Evolutionary conservation across 768 basidiomycete species (phyloP).

Genomic region (Leccinum broughii): DNA sequence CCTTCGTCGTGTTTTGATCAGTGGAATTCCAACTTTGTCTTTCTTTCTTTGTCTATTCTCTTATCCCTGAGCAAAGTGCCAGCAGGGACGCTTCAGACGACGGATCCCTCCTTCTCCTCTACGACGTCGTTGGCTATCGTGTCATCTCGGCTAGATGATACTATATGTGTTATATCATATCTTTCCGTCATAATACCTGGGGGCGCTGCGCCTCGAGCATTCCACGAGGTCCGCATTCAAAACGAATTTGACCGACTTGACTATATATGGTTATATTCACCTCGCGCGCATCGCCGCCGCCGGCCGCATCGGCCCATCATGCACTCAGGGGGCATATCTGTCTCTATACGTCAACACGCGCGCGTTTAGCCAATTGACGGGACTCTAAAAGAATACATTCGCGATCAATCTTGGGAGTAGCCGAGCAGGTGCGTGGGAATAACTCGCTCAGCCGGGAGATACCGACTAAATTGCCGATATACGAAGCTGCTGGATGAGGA

Average conservation of each 20-base stretch:
- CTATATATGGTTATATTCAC: slow-evolving; percentile 29
- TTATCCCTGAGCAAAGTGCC: slow-evolving; percentile 5
- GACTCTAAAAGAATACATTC: slow-evolving; percentile 1
- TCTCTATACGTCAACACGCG: slow-evolving; percentile 7
- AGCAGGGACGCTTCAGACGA: background rate
- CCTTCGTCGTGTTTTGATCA: background rate
- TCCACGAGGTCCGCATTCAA: slow-evolving; percentile 28
- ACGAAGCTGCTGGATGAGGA: too few relatives aligned
- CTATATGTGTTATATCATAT: background rate
- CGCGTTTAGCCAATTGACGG: slow-evolving; percentile 18
- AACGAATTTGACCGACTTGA: background rate
- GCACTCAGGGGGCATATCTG: background rate
- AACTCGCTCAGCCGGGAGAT: slow-evolving; percentile 10
- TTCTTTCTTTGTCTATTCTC: background rate
- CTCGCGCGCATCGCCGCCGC: background rate
- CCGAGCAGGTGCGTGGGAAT: slow-evolving; percentile 31
- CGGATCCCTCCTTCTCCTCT: background rate
- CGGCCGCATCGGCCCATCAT: background rate
- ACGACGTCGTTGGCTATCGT: background rate
- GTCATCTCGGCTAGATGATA: slow-evolving; percentile 29
- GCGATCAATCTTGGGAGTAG: slow-evolving; percentile 27
- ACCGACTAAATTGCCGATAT: slow-evolving; percentile 31
- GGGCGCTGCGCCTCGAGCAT: slow-evolving; percentile 22
- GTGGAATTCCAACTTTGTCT: background rate
- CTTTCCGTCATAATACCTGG: background rate